Percentiles rank a stretch among this genome's conserved stretches.
phyloP scores from a whole-genome alignment of 2,329 filamentous ascomycete genomes.

The Fusarium abutilonis region DNA sequence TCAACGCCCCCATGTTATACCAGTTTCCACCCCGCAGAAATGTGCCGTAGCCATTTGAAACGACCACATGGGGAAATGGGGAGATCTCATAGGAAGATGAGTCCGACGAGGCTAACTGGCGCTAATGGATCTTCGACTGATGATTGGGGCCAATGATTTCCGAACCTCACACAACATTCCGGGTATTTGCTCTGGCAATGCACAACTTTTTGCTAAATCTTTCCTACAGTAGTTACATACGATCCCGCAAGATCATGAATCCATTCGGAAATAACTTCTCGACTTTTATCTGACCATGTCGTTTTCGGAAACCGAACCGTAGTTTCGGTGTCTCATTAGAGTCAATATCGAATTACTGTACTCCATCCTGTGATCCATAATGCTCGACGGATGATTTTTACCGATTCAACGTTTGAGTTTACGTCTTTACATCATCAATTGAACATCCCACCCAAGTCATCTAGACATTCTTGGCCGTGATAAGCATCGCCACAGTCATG shows the following conservation, averaged over 20 bases:
- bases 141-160: neutral
- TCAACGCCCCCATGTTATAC: neutral
- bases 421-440: too few species aligned
- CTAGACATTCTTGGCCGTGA: neutral
- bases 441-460: neutral
- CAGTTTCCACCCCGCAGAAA: constrained; percentile 13
- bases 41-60: constrained; percentile 19
- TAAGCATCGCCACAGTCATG: constrained; percentile 15
- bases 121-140: neutral
- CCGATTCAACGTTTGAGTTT: neutral
- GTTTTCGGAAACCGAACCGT: constrained; percentile 9
- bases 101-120: neutral
- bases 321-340: constrained; percentile 9
- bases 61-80: constrained; percentile 35
- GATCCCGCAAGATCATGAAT: too few species aligned
- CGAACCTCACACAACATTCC: too few species aligned
- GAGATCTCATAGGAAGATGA: constrained; percentile 26
- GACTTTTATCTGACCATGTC: constrained; percentile 1
- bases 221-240: too few species aligned
- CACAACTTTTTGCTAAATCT: too few species aligned
- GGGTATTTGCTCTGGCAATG: too few species aligned
- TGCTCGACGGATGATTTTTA: neutral
- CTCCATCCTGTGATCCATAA: neutral
- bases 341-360: neutral
- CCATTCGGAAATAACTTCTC: too few species aligned